Evolutionary conservation across 495 filamentous ascomycete genomes (phyloP).

Genomic region (Chaetomidium leptoderma): DNA sequence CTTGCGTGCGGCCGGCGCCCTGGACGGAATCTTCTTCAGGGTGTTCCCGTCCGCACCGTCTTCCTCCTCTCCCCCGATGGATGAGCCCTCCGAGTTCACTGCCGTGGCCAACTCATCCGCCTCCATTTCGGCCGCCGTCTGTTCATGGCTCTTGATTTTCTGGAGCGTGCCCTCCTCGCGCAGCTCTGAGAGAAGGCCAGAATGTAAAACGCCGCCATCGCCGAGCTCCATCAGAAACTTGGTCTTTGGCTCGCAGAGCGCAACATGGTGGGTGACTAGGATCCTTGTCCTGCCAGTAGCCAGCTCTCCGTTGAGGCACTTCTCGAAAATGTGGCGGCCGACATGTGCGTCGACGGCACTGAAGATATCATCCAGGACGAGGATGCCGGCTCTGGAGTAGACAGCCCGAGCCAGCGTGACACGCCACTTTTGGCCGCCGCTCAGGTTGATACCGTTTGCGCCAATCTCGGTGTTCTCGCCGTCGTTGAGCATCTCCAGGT

Average conservation of each 20-base stretch:
- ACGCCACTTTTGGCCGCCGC: constrained; percentile 80
- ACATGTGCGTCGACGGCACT: constrained; percentile 71
- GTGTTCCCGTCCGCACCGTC: constrained; percentile 31
- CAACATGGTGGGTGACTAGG: constrained; percentile 78
- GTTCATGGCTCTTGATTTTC: constrained; percentile 56
- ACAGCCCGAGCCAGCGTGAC: constrained; percentile 73
- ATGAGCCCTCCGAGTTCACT: constrained; percentile 42
- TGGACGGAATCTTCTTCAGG: constrained; percentile 43
- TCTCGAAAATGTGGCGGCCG: constrained; percentile 70
- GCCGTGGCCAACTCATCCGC: constrained; percentile 44
- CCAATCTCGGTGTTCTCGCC: constrained; percentile 76
- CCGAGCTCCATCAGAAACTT: constrained; percentile 67
- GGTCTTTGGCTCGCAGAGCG: constrained; percentile 62
- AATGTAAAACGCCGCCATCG: constrained; percentile 59
- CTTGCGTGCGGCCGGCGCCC: constrained; percentile 46
- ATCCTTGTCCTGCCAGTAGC: constrained; percentile 68
- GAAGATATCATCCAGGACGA: constrained; percentile 83
- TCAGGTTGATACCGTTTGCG: constrained; percentile 78
- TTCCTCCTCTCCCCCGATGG: constrained; percentile 24
- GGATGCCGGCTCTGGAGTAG: constrained; percentile 73
- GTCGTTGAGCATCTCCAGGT: constrained; percentile 67
- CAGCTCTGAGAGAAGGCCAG: constrained; percentile 56
- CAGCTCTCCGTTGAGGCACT: constrained; percentile 66
- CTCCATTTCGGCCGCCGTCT: constrained; percentile 41
- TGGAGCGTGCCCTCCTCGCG: constrained; percentile 52